Percentiles rank a stretch among this genome's conserved stretches.
Conservation (phyloP, 371 early-diverging fungal species). For the Dentiscutata heterogama region DNA sequence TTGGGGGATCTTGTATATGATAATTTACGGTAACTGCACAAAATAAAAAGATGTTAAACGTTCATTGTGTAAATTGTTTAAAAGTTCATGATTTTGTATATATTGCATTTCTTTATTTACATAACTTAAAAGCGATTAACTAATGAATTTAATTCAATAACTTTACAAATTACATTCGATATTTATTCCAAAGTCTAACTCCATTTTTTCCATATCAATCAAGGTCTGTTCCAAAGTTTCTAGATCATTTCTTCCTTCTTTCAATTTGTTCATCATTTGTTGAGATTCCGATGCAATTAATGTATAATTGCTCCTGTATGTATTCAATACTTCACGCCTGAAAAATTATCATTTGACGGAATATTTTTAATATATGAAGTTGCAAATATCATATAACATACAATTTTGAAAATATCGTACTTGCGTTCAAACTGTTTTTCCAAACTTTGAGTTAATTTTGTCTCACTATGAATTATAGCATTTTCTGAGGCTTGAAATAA, state of each 20-base stretch:
- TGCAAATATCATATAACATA: not conserved
- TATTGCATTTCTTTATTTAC: too few relatives aligned
- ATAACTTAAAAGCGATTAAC: too few relatives aligned
- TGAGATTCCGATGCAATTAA: constrained; percentile 20
- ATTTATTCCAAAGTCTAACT: not conserved
- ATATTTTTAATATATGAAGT: not conserved
- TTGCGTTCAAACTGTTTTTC: constrained; percentile 30
- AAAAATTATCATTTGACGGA: not conserved
- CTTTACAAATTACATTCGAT: too few relatives aligned
- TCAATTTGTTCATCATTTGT: constrained; percentile 24
- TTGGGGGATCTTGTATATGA: too few relatives aligned
- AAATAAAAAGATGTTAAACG: too few relatives aligned
- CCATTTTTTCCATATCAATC: constrained; percentile 13
- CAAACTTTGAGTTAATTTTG: not conserved
- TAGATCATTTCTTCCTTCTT: constrained; percentile 21
- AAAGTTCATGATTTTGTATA: too few relatives aligned
- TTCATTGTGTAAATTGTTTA: too few relatives aligned
- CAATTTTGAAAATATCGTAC: not conserved
- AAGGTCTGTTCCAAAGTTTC: not conserved
- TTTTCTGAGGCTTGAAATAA: constrained; percentile 28
- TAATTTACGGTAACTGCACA: too few relatives aligned
- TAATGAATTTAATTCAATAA: too few relatives aligned
- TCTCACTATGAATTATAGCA: constrained; percentile 23
- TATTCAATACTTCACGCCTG: constrained; percentile 22
- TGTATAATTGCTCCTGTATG: constrained; percentile 9